Percentiles rank a stretch among this genome's conserved stretches.
These are phyloP conservation scores for Pichia cactophila DNA, from an alignment of 1,139 yeast species.

Conservation along the genomic window DNA sequence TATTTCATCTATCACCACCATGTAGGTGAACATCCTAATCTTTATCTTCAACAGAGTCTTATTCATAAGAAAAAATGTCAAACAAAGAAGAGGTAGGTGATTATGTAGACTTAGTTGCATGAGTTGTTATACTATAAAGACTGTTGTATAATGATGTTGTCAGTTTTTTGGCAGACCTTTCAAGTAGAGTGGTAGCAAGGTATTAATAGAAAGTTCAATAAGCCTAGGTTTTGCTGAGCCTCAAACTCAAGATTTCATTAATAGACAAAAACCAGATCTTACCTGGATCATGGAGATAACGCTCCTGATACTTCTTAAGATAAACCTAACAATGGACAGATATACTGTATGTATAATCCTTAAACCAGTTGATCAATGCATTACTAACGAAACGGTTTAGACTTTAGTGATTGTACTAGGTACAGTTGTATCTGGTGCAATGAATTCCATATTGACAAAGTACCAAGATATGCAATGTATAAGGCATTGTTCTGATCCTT, in stretches of 20 bases:
- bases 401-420: conserved; percentile 36
- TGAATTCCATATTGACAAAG: conserved; percentile 69
- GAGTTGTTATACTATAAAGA: too few relatives aligned
- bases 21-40: too few relatives aligned
- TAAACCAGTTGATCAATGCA: neutral
- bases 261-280: too few relatives aligned
- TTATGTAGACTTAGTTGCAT: too few relatives aligned
- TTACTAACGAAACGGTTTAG: conserved; percentile 5
- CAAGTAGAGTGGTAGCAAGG: conserved; percentile 1
- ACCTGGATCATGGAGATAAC: neutral
- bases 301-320: neutral
- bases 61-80: too few relatives aligned
- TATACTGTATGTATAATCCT: neutral
- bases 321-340: neutral
- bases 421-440: conserved; percentile 60
- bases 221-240: too few relatives aligned
- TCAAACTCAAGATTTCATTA: too few relatives aligned
- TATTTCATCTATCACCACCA: too few relatives aligned
- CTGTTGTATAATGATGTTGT: too few relatives aligned
- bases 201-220: neutral
- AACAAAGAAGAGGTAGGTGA: too few relatives aligned
- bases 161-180: neutral
- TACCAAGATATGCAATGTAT: conserved; percentile 75
- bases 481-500: conserved; percentile 43
- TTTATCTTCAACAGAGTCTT: too few relatives aligned